phyloP scores from a whole-genome alignment of 148 eudicot species.

The Dysphania ambrosioides region DNA sequence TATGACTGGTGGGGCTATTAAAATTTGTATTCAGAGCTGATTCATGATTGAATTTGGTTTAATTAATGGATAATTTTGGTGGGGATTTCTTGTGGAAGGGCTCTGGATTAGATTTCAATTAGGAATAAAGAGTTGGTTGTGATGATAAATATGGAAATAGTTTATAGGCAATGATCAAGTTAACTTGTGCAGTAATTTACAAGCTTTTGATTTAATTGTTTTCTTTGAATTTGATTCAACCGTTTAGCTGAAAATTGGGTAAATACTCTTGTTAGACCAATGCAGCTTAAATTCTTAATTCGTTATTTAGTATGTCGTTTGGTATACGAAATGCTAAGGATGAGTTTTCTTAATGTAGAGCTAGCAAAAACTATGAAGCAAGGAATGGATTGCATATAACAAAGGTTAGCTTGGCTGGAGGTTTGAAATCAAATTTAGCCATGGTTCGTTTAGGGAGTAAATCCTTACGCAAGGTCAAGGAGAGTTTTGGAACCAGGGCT shows the following conservation, averaged over 20 bases:
- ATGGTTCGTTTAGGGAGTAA: slow-evolving; percentile 34
- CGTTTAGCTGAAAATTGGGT: background rate
- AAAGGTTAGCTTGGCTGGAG: slow-evolving; percentile 37
- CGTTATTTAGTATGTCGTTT: background rate
- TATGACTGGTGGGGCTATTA: background rate
- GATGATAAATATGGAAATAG: slow-evolving; percentile 5
- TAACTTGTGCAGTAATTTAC: background rate
- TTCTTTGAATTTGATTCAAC: slow-evolving; percentile 8
- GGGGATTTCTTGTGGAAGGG: slow-evolving; percentile 11
- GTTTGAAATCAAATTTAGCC: slow-evolving; percentile 34
- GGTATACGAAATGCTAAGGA: slow-evolving; percentile 13
- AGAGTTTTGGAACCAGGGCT: slow-evolving; percentile 42
- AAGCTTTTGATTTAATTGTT: background rate
- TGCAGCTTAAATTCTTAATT: background rate
- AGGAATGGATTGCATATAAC: slow-evolving; percentile 38
- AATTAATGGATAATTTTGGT: background rate
- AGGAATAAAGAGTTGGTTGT: background rate
- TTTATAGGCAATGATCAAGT: slow-evolving; percentile 8
- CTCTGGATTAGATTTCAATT: background rate
- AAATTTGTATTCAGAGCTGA: background rate
- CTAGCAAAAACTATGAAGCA: slow-evolving; percentile 34
- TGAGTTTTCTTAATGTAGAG: slow-evolving; percentile 28
- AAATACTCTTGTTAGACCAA: background rate
- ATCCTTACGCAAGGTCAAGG: slow-evolving; percentile 32
- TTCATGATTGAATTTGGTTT: background rate